Evolutionary conservation across 2,329 filamentous ascomycete genomes (phyloP).

Genomic region (Aspergillus brasiliensis): DNA sequence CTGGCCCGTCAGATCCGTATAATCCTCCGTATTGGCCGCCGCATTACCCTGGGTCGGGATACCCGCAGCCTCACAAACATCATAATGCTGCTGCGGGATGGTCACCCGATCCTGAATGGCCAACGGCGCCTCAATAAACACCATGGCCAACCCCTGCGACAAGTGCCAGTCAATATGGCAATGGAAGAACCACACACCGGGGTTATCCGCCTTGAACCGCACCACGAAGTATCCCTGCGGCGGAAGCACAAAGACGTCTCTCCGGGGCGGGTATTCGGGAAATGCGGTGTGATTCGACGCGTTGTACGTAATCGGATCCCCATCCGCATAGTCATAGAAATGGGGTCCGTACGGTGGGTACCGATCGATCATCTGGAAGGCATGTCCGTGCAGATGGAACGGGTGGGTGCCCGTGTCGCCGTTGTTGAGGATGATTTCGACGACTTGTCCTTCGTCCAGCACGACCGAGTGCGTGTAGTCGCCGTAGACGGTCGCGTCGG

Average conservation of each 20-base stretch:
- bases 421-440: slow-evolving; percentile 50
- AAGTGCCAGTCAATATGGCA: slow-evolving; percentile 83
- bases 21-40: slow-evolving; percentile 67
- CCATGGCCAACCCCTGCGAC: slow-evolving; percentile 65
- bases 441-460: slow-evolving; percentile 41
- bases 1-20: slow-evolving; percentile 65
- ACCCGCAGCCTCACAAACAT: slow-evolving; percentile 57
- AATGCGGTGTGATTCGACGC: slow-evolving; percentile 42
- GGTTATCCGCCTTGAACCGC: slow-evolving; percentile 48
- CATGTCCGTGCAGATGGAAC: slow-evolving; percentile 58
- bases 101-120: slow-evolving; percentile 62
- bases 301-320: slow-evolving; percentile 32
- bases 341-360: slow-evolving; percentile 59
- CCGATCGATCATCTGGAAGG: slow-evolving; percentile 69
- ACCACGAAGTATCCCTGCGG: slow-evolving; percentile 70
- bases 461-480: slow-evolving; percentile 59
- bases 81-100: slow-evolving; percentile 64
- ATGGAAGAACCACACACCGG: slow-evolving; percentile 70
- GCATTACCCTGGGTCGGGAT: slow-evolving; percentile 68
- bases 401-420: slow-evolving; percentile 48
- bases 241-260: slow-evolving; percentile 68
- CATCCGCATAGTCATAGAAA: slow-evolving; percentile 51
- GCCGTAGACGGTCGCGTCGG: slow-evolving; percentile 65
- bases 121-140: slow-evolving; percentile 64
- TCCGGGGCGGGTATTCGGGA: slow-evolving; percentile 61